These are phyloP conservation scores for Epichloe amarillans DNA, from an alignment of 2,329 filamentous ascomycete species.

Conservation along the genomic window DNA sequence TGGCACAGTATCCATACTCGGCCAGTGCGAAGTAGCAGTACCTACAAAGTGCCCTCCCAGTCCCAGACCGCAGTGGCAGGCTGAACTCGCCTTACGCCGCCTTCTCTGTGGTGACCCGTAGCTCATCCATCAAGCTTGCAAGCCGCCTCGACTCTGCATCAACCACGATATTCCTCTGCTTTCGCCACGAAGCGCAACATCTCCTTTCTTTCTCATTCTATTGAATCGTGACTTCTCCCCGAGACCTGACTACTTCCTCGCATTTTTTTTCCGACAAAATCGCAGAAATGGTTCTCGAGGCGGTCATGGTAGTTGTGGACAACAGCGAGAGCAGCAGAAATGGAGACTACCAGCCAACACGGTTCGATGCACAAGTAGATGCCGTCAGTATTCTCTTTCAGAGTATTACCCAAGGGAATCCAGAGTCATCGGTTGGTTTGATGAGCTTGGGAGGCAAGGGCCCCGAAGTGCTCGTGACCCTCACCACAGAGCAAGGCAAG, in stretches of 20 bases:
- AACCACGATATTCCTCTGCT: not conserved
- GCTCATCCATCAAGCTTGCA: conserved; percentile 4
- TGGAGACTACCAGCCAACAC: conserved; percentile 80
- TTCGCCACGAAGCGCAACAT: not conserved
- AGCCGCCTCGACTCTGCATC: conserved; percentile 3
- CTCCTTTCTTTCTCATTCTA: not conserved
- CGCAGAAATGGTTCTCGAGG: conserved; percentile 90
- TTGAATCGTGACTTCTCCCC: no score
- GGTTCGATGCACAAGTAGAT: conserved; percentile 93
- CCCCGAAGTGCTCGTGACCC: conserved; percentile 91
- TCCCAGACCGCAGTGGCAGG: conserved; percentile 16
- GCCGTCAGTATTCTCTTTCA: conserved; percentile 92
- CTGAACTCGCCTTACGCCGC: conserved; percentile 34
- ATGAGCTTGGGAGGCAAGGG: conserved; percentile 99
- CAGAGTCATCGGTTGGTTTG: conserved; percentile 90
- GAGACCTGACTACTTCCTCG: not conserved
- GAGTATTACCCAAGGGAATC: conserved; percentile 87
- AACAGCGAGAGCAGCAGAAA: conserved; percentile 98
- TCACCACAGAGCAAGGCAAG: conserved; percentile 93
- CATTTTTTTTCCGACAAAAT: conserved; percentile 9
- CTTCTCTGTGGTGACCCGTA: conserved; percentile 2
- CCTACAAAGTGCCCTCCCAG: not conserved
- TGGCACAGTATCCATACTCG: no score
- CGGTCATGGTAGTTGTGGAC: conserved; percentile 98
- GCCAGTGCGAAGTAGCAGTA: conserved; percentile 6